Conservation (phyloP, 108 stramenopile genomes). For the Fistulifera pelliculosa region DNA sequence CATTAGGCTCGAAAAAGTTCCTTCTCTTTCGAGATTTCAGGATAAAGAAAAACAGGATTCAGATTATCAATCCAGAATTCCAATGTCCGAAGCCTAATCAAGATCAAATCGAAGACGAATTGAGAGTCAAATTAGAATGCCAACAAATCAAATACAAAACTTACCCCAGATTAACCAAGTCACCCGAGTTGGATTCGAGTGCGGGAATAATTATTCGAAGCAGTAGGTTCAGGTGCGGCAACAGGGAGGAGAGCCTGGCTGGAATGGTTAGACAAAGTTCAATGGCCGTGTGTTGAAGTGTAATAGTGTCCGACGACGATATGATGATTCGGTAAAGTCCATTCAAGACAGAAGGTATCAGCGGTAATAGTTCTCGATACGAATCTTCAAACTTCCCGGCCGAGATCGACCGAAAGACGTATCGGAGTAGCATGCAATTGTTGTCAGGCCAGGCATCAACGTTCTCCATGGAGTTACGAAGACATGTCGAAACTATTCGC, state of each 20-base stretch:
- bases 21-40: constrained; percentile 49
- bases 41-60: constrained; percentile 80
- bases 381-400: constrained; percentile 91
- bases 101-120: background rate
- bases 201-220: constrained; percentile 80
- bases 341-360: constrained; percentile 73
- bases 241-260: constrained; percentile 75
- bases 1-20: constrained; percentile 58
- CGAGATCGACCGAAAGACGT: constrained; percentile 82
- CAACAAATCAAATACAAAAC: constrained; percentile 7
- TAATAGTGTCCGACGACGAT: constrained; percentile 26
- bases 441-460: constrained; percentile 51
- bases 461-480: constrained; percentile 52
- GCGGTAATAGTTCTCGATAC: constrained; percentile 69
- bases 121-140: background rate
- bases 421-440: constrained; percentile 67
- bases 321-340: constrained; percentile 62
- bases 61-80: constrained; percentile 98
- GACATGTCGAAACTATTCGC: constrained; percentile 53
- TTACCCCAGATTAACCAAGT: constrained; percentile 78
- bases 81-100: constrained; percentile 65
- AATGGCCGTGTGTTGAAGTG: constrained; percentile 51
- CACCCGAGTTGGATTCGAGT: constrained; percentile 70
- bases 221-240: constrained; percentile 89
- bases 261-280: constrained; percentile 90